Base-by-base conservation (phyloP, 176 grass and related monocot genomes). In the Hyparrhenia diplandra region DNA sequence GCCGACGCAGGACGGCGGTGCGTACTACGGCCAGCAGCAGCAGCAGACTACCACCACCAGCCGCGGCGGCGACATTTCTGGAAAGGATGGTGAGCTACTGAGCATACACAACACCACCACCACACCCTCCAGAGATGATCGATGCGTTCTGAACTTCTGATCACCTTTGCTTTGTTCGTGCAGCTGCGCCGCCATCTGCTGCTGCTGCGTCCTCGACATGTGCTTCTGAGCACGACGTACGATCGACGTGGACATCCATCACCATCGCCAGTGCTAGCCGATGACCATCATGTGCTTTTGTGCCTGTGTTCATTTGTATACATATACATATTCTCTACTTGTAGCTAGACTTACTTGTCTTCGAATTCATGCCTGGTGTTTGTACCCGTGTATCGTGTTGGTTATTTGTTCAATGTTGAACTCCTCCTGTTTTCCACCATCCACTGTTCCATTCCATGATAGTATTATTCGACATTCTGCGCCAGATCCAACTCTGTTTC, bases 181-280 rank as follows among this genome's bases (percentile, higher is more conserved):
- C 82, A 84, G 82, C 69, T 74, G 69, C 20, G 84, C 84, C 49
- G 84, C 84, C 47, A 35, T 86, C 61, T 86, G 84, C 76, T 86
- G 84, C 60, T 86, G 84, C 84, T 86, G 84, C 77, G 23, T 86
- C 59, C 84, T 86, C 1, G 84, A 86, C 69, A 74, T 74, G 77
- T 79, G 77, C 43, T 79, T 79, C 43, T 79, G 76, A 79, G n/a
- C 2, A 58, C 10, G 17, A 39, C 37, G 37, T 36, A 23, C 21
- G 37, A 64, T n/a, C 23, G 58, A 21, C 35, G 66, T 10, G 1
- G 12, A 3, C 21, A 1, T n/a, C n/a, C 5, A 41, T 23, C 3
- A 2, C 16, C 18, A 8, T 17, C 1, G 4, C 34, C n/a, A 32
- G 17, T 40, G 65, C 65, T 55, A n/a, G 52, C 21, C 10, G 52